These are phyloP conservation scores for Phaeosphaeria sp. DNA, from an alignment of 2,329 filamentous ascomycete genomes.

Conservation along the genomic window DNA sequence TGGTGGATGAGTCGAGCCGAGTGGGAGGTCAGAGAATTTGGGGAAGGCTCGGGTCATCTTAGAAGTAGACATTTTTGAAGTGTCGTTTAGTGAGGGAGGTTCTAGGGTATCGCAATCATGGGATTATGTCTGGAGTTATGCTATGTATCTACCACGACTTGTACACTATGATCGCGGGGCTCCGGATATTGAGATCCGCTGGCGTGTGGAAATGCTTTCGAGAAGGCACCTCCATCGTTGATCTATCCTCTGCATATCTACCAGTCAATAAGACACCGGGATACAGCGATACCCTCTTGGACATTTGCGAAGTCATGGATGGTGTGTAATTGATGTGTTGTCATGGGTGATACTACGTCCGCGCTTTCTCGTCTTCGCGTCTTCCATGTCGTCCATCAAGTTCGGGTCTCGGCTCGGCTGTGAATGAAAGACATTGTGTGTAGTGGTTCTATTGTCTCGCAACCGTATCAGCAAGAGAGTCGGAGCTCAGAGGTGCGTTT, in stretches of 20 bases:
- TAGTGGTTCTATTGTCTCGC: background rate
- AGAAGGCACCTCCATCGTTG: background rate
- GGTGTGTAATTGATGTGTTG: background rate
- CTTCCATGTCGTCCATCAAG: background rate
- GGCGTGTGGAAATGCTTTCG: background rate
- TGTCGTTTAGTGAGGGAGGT: background rate
- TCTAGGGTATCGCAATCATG: background rate
- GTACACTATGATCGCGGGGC: background rate
- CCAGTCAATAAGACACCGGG: background rate
- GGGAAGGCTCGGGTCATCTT: constrained; percentile 27
- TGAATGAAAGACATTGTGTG: background rate
- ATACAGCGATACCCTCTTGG: background rate
- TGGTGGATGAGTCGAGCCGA: constrained; percentile 27
- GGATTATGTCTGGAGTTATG: background rate
- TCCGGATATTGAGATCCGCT: background rate
- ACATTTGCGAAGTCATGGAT: background rate
- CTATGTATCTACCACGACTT: background rate
- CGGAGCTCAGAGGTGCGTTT: background rate
- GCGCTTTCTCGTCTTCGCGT: background rate
- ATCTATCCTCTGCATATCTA: background rate
- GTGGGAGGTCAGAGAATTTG: constrained; percentile 30
- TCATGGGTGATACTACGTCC: background rate
- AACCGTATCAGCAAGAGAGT: background rate
- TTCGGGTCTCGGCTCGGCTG: background rate
- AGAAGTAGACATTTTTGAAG: constrained; percentile 8